Conservation (phyloP, 2,329 filamentous ascomycete genomes). For the Exophiala phaeomuriformis region DNA sequence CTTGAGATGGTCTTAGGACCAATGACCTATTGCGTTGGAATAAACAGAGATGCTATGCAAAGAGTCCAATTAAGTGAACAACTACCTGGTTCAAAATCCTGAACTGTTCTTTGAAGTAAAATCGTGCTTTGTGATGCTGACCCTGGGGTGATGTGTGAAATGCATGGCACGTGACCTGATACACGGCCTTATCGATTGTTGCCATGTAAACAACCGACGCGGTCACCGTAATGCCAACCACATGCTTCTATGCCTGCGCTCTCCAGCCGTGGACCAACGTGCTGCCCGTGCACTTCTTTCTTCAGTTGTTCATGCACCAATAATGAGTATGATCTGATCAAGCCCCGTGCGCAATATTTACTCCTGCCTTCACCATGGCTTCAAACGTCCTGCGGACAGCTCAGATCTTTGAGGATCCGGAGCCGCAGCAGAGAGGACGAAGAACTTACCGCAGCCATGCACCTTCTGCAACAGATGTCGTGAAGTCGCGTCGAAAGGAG, state of each 20-base stretch:
- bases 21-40: no score
- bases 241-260: neutral
- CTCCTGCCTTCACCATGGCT: constrained; percentile 17
- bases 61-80: no score
- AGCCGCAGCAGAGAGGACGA: constrained; percentile 17
- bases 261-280: constrained; percentile 5
- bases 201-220: neutral
- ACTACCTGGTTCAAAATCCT: no score
- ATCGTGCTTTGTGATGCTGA: no score
- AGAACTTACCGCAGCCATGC: constrained; percentile 16
- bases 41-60: no score
- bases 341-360: constrained; percentile 18
- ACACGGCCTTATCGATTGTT: neutral
- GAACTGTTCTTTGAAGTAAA: no score
- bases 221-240: neutral
- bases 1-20: no score
- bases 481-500: constrained; percentile 21
- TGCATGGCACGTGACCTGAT: neutral
- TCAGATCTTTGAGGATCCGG: constrained; percentile 27
- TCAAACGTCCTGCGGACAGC: constrained; percentile 22
- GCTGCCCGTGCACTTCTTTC: constrained; percentile 9
- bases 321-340: constrained; percentile 15
- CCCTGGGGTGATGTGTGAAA: no score
- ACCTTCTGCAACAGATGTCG: constrained; percentile 22
- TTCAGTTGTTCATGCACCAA: constrained; percentile 7